Evolutionary conservation across 805 yeast genomes (phyloP).

Genomic region (Limtongozyma cylindracea): DNA sequence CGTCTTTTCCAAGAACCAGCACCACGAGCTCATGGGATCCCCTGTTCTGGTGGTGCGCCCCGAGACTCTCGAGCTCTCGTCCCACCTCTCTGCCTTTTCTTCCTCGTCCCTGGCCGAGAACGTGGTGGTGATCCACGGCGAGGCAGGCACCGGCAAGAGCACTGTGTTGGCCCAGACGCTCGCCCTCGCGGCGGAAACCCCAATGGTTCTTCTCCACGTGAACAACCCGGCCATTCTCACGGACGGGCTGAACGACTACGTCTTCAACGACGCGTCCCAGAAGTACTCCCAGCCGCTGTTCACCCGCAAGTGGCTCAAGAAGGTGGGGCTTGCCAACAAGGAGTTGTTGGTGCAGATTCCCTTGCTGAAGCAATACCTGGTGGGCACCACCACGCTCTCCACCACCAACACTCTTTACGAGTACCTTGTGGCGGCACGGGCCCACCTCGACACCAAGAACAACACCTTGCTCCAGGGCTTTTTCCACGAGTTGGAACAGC

Average conservation of each 20-base stretch:
- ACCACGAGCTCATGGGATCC: constrained; percentile 27
- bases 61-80: constrained; percentile 9
- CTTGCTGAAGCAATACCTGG: too few relatives aligned
- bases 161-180: constrained; percentile 46
- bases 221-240: constrained; percentile 32
- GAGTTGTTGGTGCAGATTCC: constrained; percentile 9
- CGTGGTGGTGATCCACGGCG: constrained; percentile 36
- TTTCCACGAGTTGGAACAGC: constrained; percentile 22
- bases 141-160: constrained; percentile 60
- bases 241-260: constrained; percentile 55
- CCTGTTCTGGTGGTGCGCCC: constrained; percentile 36
- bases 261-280: constrained; percentile 18
- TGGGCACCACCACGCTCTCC: constrained; percentile 9
- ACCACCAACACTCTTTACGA: constrained; percentile 8
- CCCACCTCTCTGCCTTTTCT: too few relatives aligned
- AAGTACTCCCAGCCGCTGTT: constrained; percentile 62
- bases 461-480: constrained; percentile 12
- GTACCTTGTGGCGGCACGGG: too few relatives aligned
- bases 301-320: constrained; percentile 29
- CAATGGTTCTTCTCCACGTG: constrained; percentile 31
- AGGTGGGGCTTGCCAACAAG: constrained; percentile 12
- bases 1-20: constrained; percentile 41
- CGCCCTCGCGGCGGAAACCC: constrained; percentile 16
- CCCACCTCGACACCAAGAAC: too few relatives aligned
- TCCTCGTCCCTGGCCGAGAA: constrained; percentile 12